Evolutionary conservation across 73 alveolate species (phyloP), one percentile per base, ranked within the genome.

Genomic region (Paraurostyla sp.): DNA sequence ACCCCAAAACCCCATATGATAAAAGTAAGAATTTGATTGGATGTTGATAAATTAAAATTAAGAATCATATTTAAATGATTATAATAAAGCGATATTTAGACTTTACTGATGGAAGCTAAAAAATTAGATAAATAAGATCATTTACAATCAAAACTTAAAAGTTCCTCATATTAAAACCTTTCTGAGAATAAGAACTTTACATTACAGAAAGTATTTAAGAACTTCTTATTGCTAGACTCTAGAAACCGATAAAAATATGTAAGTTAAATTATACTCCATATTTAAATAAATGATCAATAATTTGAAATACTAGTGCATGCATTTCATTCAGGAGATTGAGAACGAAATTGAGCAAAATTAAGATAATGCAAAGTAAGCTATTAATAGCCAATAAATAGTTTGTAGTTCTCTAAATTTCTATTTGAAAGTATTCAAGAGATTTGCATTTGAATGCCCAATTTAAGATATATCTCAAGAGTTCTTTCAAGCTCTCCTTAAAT

Each of bases 401-500:
- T 69, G 23, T 69, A 69, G 84, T 4, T 7, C 59, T 6, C 41
- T 83, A 3, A 83, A 83, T 35, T 68, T 35, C 76, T 68, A 22
- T 43, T 51, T 83, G 45, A 83, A 83, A 29, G 92, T 68, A 20
- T 32, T 83, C 50, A 83, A 83, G 45, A 62, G 92, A 38, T 58
- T 83, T 57, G 85, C 92, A 1, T 83, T 48, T 65, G 85, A 83
- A 35, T 83, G 92, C 52, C 92, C 92, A 4, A 78, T 78, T 9
- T 9, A 59, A 32, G 89, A 78, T 32, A 78, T 78, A n/a, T 78
- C 89, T 0, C 80, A 78, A 20, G 52, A 48, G 43, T 78, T 78
- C 68, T 78, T 29, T 40, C 6, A 33, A 1, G 89, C 46, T 20
- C 27, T 83, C 4, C 63, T 69, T 11, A 38, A 69, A 41, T 69